Conservation (phyloP, 345 rosid species). For the Rhodamnia rubescens region DNA sequence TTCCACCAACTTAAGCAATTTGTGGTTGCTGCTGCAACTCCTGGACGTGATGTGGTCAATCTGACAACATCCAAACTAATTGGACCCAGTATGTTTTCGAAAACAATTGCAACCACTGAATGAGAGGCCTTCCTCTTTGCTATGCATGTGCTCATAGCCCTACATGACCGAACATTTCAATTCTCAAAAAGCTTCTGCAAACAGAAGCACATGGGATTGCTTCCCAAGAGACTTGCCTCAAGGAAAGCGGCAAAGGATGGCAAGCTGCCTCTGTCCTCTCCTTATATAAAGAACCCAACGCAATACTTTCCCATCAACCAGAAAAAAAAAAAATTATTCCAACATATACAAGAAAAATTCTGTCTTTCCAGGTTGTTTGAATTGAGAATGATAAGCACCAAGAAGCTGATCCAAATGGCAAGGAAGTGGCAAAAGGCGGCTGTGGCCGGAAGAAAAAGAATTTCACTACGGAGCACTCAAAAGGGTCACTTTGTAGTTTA, state of each 20-base stretch:
- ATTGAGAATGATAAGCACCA: slow-evolving; percentile 10
- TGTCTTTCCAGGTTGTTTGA: not conserved
- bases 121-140: not conserved
- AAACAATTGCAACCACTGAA: not conserved
- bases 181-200: not conserved
- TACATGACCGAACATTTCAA: not conserved
- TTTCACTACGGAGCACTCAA: not conserved
- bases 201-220: not conserved
- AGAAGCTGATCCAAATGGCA: slow-evolving; percentile 16
- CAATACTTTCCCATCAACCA: not conserved
- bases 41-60: not conserved
- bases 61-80: not conserved
- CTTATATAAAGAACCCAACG: not conserved
- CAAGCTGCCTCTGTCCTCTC: not conserved
- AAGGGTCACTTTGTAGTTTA: slow-evolving; percentile 21
- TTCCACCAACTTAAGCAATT: not conserved
- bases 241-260: not conserved
- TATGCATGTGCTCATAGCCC: not conserved
- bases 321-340: not conserved
- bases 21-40: not conserved
- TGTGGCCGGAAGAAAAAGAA: slow-evolving; percentile 9
- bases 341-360: not conserved
- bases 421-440: slow-evolving; percentile 25
- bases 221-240: not conserved
- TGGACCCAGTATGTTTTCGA: not conserved